Base-by-base conservation (phyloP, 192 early-diverging fungal species). In the Coemansia sp. region DNA sequence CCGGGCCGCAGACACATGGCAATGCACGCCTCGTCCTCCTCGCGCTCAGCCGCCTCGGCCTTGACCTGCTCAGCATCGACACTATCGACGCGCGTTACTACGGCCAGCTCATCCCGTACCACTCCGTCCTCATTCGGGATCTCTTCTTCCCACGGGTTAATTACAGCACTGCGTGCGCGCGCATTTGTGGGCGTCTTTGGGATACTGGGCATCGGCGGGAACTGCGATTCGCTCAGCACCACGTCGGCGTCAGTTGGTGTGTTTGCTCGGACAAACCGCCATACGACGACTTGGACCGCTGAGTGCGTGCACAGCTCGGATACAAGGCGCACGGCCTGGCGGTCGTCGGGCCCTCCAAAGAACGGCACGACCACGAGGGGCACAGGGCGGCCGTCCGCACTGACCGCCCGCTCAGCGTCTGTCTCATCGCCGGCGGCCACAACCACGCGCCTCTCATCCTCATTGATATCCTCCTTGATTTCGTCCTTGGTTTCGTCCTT, bases 301-400 rank as follows among this genome's bases (percentile, higher is more conserved):
- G 81, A 70, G 38, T 74, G 77, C 12, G 68, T 71, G 55, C 74
- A 77, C 47, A 77, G 64, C 28, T 81, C 56, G 2, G 51, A 30
- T 33, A 33, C 29, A 11, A 54, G 28, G 5, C 27, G 28, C 22
- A 54, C 51, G 18, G 51, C 51, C 31, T 54, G 51, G 63, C 85
- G 81, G 71, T 94, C 92, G 58, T 95, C 93, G 2, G 62, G 47
- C 1, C 87, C 85, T 12, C 91, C 92, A 46, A 87, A 65, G 64
- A 90, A 89, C 14, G 86, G 84, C 19, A 94, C 83, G 3, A 92
- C 74, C 22, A 95, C 73, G 6, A 82, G 70, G 18, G 87, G 78
- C 40, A 81, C 79, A 21, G 64, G 76, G 28, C 75, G 71, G 31
- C 72, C 81, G 40, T 80, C 69, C 6, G 43, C 62, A 63, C 54